Evolutionary conservation across 2,329 filamentous ascomycete species (phyloP), one percentile per base, ranked within the genome.

Genomic region (Fusarium subglutinans): DNA sequence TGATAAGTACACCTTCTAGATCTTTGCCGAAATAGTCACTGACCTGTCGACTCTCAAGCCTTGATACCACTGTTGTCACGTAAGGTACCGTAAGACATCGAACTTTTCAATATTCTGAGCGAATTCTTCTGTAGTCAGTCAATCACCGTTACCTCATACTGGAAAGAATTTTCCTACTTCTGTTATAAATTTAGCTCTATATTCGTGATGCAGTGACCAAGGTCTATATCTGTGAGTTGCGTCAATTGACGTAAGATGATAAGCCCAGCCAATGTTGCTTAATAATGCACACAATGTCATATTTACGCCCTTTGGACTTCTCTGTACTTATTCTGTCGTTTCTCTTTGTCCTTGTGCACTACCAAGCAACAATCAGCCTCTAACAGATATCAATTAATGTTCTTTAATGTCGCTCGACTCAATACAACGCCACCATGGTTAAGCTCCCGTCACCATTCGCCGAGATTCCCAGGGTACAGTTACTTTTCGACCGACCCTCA

Each of bases 401-500:
- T 24, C 11, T 5, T 51, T 18, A 7, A 24, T 24, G 5, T 51
- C 8, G 4, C 15, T 18, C 11, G 13, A 20, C 8, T 8, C 4
- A 12, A 18, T 6, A 24, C 15, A 62, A 38, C 15, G 14, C 14
- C 18, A 61, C 2, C 3, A 73, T 72, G 70, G 56, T 48, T 1
- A 38, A 61, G 12, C 70, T 73, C 4, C 65, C 70, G 4, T 43
- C 43, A 3, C 70, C 59, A 0, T 73, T 73, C 18, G 43, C 41
- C 26, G 55, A 73, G 8, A 73, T 73, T 24, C 33, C 71, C 14
- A 47, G 70, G 9, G 43, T 73, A 5, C 66, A 73, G 11, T 17
- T 73, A 11, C 12, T 70, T 12, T 73, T 73, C 35, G 56, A 73
- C 26, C 70, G 66, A 6, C 60, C 70, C 4, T 56, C 57, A 15